phyloP scores from a whole-genome alignment of 2,329 filamentous ascomycete species.

The Diplodia intermedia region DNA sequence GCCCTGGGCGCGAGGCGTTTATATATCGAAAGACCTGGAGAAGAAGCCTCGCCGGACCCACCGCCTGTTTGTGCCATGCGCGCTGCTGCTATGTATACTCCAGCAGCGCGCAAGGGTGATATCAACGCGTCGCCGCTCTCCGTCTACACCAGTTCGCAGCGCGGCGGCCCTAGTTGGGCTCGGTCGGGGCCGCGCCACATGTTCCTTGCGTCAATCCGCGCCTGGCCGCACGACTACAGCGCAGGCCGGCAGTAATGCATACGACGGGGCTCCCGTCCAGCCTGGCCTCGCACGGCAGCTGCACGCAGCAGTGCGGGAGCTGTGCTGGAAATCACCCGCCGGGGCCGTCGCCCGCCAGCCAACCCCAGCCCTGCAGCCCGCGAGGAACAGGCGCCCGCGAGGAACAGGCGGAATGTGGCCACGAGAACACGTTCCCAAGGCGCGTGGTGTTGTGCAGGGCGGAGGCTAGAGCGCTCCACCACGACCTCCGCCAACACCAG shows the following conservation, averaged over 20 bases:
- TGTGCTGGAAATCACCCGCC: constrained; percentile 9
- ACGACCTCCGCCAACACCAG: neutral
- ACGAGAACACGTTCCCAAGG: constrained; percentile 3
- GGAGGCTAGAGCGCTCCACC: constrained; percentile 23
- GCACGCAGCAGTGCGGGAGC: constrained; percentile 21
- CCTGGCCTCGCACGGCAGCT: constrained; percentile 29
- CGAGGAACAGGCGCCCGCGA: too few relatives aligned
- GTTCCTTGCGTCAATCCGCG: constrained; percentile 24
- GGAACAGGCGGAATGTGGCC: constrained; percentile 20
- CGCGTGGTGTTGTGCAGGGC: constrained; percentile 16
- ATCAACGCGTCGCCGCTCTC: constrained; percentile 10
- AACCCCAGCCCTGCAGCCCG: constrained; percentile 4
- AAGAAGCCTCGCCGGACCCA: constrained; percentile 9
- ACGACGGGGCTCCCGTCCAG: constrained; percentile 5
- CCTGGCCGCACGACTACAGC: constrained; percentile 10
- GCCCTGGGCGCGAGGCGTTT: constrained; percentile 25
- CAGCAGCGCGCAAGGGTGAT: constrained; percentile 24
- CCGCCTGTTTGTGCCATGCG: constrained; percentile 18
- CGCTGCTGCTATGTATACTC: constrained; percentile 19
- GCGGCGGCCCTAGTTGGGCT: too few relatives aligned
- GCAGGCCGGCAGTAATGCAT: neutral
- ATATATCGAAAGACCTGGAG: constrained; percentile 24
- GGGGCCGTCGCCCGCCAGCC: constrained; percentile 3
- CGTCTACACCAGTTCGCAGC: neutral
- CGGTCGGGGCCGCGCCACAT: constrained; percentile 9